Percentiles rank a stretch among this genome's conserved stretches.
phyloP scores from a whole-genome alignment of 192 early-diverging fungal genomes.

The Phycomyces nitens region DNA sequence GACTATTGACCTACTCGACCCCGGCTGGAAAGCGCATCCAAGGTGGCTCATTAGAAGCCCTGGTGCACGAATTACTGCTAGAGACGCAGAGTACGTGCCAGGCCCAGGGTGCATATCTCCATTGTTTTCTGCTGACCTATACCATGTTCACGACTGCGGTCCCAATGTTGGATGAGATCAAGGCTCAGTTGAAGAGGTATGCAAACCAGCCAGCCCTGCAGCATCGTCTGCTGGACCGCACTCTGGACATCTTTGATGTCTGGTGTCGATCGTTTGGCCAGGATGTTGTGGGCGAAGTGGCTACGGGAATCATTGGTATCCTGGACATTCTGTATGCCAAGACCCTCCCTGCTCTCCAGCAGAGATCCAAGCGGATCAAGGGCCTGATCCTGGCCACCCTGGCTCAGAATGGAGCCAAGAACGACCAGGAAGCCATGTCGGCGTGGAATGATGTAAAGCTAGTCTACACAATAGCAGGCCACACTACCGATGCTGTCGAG shows the following conservation, averaged over 20 bases:
- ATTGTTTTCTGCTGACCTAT: conserved; percentile 41
- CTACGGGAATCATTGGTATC: conserved; percentile 24
- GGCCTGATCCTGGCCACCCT: conserved; percentile 14
- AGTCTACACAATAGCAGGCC: conserved; percentile 6
- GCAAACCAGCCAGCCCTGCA: neutral
- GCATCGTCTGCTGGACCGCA: neutral
- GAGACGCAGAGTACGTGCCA: conserved; percentile 24
- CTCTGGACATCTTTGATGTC: conserved; percentile 16
- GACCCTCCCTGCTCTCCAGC: neutral
- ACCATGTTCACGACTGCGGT: conserved; percentile 32
- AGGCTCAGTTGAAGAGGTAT: neutral
- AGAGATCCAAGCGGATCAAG: neutral
- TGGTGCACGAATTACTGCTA: conserved; percentile 65
- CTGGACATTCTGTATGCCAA: conserved; percentile 9
- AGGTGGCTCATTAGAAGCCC: conserved; percentile 40
- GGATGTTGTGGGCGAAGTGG: conserved; percentile 36
- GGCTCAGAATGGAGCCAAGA: neutral
- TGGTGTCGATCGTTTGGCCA: conserved; percentile 33
- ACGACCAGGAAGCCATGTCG: neutral
- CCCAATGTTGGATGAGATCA: conserved; percentile 14
- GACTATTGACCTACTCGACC: conserved; percentile 33
- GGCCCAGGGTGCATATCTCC: conserved; percentile 17
- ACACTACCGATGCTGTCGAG: conserved; percentile 23
- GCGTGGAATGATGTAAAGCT: neutral
- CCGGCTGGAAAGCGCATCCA: conserved; percentile 21